Evolutionary conservation across 1,284 basidiomycete species (phyloP), one percentile per base, ranked within the genome.

Genomic region (Boletus semigastroideus): DNA sequence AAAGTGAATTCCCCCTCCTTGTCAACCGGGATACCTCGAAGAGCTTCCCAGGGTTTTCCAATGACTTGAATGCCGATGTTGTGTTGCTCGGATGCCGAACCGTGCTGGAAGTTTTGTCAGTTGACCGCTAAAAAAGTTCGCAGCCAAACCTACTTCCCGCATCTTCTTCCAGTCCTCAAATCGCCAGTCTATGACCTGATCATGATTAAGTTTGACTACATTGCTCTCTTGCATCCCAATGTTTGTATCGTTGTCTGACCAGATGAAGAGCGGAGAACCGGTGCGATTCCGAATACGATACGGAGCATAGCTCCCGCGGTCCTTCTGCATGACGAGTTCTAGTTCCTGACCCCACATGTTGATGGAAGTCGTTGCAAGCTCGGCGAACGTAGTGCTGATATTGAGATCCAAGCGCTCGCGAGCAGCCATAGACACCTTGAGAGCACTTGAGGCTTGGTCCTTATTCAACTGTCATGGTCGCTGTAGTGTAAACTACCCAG

Each of bases 101-200:
- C 84, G 59, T 95, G 92, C 92, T 95, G 59, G 42, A 56, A 42
- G 22, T 31, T 41, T 25, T 40, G 22, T 61, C 20, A 60, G 54
- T 41, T 47, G 19, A 46, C 20, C 27, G 20, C 33, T 19, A 4
- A 25, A 49, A 20, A 51, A 39, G 3, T 44, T 43, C 11, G 28
- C 19, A 20, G 17, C 27, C 40, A 28, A 11, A 58, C 75, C 57
- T 64, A 92, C 93, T 76, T 99, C 97, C 67, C 97, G 86, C 74
- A 93, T 89, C 9, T 87, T 87, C 70, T 90, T 90, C 89, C 94
- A 96, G 64, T 99, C 96, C 66, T 98, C 94, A 64, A 99, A 99
- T 52, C 94, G 79, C 97, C 97, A 99, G 46, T 98, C 96, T 14
- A 92, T 77, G 3, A 82, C 85, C 58, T 90, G 80, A 41, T 90